Percentiles rank a stretch among this genome's conserved stretches.
Conservation (phyloP, 306 rosid genomes). For the Fragaria vesca region DNA sequence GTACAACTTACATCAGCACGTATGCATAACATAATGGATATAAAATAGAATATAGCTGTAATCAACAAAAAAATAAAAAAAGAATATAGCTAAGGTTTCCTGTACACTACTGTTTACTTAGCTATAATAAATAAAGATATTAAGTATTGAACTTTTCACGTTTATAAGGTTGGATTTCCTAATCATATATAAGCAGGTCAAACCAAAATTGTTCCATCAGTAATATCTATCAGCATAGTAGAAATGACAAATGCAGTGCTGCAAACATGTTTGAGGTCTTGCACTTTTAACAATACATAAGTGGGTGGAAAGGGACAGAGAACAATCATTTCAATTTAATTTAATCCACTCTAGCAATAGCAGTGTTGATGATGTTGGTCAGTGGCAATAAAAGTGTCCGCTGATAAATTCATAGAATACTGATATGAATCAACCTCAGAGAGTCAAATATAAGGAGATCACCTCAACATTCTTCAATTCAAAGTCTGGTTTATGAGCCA, state of each 20-base stretch:
- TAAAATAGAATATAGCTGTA: too few relatives aligned
- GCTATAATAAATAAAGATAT: background rate
- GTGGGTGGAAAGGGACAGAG: background rate
- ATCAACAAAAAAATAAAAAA: too few relatives aligned
- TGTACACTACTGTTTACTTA: background rate
- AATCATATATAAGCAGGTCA: background rate
- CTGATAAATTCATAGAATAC: background rate
- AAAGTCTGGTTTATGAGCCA: slow-evolving; percentile 86
- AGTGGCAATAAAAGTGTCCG: background rate
- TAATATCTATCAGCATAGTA: background rate
- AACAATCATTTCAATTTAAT: background rate
- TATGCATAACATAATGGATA: background rate
- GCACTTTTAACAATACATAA: background rate
- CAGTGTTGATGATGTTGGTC: background rate
- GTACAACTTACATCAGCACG: background rate
- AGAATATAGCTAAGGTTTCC: background rate
- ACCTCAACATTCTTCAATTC: slow-evolving; percentile 95
- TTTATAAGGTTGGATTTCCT: background rate
- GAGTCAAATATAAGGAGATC: slow-evolving; percentile 18
- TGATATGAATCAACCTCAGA: background rate
- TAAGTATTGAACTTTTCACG: background rate
- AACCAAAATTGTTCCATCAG: background rate
- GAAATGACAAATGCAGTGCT: background rate
- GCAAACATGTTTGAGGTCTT: background rate
- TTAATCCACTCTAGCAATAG: background rate